Conservation (phyloP, 139 green algal genomes). For the Mychonastes homosphaera region DNA sequence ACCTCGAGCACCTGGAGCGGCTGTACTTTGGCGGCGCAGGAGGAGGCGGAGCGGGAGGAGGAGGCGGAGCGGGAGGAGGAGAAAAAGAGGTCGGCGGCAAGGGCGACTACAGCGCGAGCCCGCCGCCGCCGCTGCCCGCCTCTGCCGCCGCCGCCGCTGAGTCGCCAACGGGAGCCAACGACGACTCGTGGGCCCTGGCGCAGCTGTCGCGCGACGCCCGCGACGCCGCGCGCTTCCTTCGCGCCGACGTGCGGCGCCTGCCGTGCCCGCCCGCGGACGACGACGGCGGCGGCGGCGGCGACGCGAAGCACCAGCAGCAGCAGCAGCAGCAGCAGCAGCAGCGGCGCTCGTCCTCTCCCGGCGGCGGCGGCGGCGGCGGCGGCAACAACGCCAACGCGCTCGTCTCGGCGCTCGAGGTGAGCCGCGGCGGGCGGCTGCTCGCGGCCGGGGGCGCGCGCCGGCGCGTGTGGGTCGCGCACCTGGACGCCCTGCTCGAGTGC, state of each 20-base stretch:
- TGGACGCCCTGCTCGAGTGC: not conserved
- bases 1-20: no score
- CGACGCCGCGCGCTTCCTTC: no score
- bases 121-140: no score
- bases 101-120: no score
- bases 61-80: no score
- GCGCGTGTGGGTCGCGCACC: conserved; percentile 14
- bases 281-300: conserved; percentile 17
- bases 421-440: not conserved
- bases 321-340: conserved; percentile 4
- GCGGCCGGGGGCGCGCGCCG: conserved; percentile 11
- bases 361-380: not conserved
- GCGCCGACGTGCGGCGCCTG: conserved; percentile 60
- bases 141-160: no score
- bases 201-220: no score
- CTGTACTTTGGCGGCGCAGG: no score
- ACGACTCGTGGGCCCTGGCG: no score
- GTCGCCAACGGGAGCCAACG: no score
- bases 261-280: conserved; percentile 64
- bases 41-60: no score
- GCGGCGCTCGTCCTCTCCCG: not conserved
- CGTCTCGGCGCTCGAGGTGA: conserved; percentile 1
- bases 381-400: not conserved
- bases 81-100: no score
- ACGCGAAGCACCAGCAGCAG: not conserved